Percentiles rank a stretch among this genome's conserved stretches.
Evolutionary conservation across 1,284 basidiomycete genomes (phyloP).

Genomic region (Ustilago crameri): DNA sequence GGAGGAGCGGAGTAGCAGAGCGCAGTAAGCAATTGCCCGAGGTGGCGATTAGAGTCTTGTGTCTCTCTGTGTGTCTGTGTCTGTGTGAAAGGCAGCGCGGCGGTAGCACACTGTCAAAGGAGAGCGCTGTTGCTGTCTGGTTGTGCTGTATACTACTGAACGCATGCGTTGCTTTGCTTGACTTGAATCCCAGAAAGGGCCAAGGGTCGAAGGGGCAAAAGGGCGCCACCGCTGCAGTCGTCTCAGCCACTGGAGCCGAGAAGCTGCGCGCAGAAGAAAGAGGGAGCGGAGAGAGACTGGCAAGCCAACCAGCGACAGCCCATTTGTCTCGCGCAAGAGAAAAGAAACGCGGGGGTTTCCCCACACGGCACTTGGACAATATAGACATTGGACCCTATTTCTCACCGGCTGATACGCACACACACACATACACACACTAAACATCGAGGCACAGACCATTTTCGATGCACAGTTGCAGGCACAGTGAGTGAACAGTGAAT

Average conservation of each 20-base stretch:
- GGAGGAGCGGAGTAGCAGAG: constrained; percentile 1
- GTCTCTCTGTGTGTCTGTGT: too few relatives aligned
- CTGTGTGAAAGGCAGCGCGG: too few relatives aligned
- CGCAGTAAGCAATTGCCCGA: constrained; percentile 6
- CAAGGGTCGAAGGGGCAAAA: too few relatives aligned
- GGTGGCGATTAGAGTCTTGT: neutral
- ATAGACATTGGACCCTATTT: constrained; percentile 23
- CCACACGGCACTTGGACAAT: constrained; percentile 18
- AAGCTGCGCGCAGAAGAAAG: neutral
- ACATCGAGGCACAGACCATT: constrained; percentile 19
- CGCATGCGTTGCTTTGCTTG: too few relatives aligned
- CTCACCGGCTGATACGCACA: neutral
- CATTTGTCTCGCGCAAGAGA: constrained; percentile 10
- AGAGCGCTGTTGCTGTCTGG: too few relatives aligned
- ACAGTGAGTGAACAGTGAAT: neutral
- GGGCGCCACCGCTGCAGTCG: too few relatives aligned
- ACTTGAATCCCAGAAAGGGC: too few relatives aligned
- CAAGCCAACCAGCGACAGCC: constrained; percentile 26
- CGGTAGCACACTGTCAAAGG: too few relatives aligned
- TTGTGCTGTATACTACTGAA: too few relatives aligned
- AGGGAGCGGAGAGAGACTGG: neutral
- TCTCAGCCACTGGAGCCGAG: too few relatives aligned
- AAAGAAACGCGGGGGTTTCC: constrained; percentile 39
- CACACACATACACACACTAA: too few relatives aligned
- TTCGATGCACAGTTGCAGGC: too few relatives aligned